Percentiles rank a stretch among this genome's conserved stretches.
These are phyloP conservation scores for Sordariomycetes sp. DNA, from an alignment of 2,329 filamentous ascomycete species.

Conservation along the genomic window DNA sequence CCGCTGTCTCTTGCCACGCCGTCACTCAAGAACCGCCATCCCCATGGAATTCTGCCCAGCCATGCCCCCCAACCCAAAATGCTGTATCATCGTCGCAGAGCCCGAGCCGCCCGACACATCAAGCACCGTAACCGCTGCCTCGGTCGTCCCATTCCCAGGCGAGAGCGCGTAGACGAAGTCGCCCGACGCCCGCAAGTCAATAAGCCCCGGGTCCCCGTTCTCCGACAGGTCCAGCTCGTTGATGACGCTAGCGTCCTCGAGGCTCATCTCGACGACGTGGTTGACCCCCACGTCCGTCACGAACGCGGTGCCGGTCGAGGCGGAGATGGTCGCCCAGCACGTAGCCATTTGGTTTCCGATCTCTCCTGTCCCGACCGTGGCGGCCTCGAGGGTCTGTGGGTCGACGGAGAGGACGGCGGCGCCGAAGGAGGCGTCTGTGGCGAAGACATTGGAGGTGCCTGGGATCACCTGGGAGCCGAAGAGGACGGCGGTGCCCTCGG, in stretches of 20 bases:
- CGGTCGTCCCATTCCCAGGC: conserved; percentile 35
- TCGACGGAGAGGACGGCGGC: conserved; percentile 35
- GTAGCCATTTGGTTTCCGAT: conserved; percentile 42
- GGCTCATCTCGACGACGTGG: conserved; percentile 45
- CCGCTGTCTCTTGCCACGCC: too few species aligned
- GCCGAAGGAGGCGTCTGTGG: conserved; percentile 49
- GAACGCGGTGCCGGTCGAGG: conserved; percentile 37
- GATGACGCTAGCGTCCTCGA: conserved; percentile 34
- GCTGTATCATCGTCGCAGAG: conserved; percentile 18
- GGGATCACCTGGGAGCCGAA: conserved; percentile 41
- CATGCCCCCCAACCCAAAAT: conserved; percentile 15
- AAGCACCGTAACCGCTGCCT: conserved; percentile 25
- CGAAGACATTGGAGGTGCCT: conserved; percentile 33
- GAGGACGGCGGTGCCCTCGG: conserved; percentile 41
- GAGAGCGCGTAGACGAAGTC: conserved; percentile 46
- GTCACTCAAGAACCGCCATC: conserved; percentile 11
- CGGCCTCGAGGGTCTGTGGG: conserved; percentile 15
- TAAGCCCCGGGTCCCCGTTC: conserved; percentile 40
- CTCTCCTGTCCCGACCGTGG: conserved; percentile 22
- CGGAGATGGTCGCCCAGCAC: conserved; percentile 46
- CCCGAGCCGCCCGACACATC: conserved; percentile 13
- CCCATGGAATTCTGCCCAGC: conserved; percentile 18
- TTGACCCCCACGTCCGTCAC: conserved; percentile 45
- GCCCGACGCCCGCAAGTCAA: conserved; percentile 41
- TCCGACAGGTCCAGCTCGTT: conserved; percentile 27